Evolutionary conservation across 257 asterid species (phyloP).

Genomic region (Lycium ferocissimum): DNA sequence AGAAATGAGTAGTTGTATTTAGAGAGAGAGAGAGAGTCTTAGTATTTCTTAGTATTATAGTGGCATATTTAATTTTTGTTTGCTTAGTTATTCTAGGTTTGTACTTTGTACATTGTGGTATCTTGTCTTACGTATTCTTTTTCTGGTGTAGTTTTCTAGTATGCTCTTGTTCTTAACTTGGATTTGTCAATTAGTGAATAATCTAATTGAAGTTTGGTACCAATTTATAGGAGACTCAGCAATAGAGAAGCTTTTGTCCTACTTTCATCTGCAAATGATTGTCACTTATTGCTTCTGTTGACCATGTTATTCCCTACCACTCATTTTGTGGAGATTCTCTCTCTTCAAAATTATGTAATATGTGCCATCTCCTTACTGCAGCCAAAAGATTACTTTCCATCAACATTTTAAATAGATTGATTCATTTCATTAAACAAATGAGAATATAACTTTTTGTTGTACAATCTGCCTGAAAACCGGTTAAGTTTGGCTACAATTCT

Average conservation of each 20-base stretch:
- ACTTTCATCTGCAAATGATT: background rate
- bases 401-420: background rate
- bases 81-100: background rate
- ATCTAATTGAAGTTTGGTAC: conserved; percentile 2
- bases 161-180: background rate
- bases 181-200: background rate
- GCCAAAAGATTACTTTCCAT: too few species aligned
- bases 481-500: background rate
- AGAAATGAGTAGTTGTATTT: too few species aligned
- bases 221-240: background rate
- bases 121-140: background rate
- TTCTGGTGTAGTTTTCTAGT: background rate
- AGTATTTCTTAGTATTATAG: too few species aligned
- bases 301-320: background rate
- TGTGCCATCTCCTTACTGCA: background rate
- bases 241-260: background rate
- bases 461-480: background rate
- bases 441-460: conserved; percentile 6
- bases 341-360: too few species aligned
- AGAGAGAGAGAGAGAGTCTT: too few species aligned
- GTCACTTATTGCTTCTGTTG: background rate
- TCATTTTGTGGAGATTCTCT: too few species aligned
- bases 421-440: background rate
- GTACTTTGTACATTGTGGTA: background rate
- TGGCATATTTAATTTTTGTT: too few species aligned